Conservation (phyloP, 1,139 yeast genomes). For the Lizanozyma gosingica region DNA sequence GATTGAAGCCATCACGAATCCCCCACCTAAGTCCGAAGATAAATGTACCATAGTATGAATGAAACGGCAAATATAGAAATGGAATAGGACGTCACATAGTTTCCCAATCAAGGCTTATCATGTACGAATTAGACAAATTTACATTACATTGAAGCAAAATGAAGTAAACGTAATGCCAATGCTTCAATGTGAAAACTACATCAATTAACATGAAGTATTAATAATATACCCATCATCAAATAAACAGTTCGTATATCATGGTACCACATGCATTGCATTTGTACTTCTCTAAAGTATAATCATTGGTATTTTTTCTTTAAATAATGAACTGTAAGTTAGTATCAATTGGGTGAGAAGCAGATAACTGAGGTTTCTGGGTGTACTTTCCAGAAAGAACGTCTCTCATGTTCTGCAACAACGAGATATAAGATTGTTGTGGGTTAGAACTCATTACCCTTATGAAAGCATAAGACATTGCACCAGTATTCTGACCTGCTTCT, state of each 20-base stretch:
- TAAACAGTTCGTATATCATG: no score
- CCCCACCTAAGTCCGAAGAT: conserved; percentile 27
- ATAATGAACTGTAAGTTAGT: conserved; percentile 53
- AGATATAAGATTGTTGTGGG: conserved; percentile 69
- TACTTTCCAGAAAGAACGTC: conserved; percentile 58
- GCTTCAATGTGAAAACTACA: no score
- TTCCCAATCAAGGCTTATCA: no score
- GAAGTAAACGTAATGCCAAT: no score
- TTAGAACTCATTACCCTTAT: conserved; percentile 57
- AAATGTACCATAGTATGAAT: conserved; percentile 26
- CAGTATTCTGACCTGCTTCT: conserved; percentile 73
- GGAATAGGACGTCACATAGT: no score
- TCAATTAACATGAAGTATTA: no score
- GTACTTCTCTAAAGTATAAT: no score
- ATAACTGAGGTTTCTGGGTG: conserved; percentile 83
- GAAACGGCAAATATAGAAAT: background rate
- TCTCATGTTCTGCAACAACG: conserved; percentile 77
- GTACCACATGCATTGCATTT: no score
- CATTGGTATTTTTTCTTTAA: conserved; percentile 8
- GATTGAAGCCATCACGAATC: conserved; percentile 56
- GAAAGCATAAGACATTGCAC: conserved; percentile 94
- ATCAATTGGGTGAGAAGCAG: conserved; percentile 79
- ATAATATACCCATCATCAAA: no score
- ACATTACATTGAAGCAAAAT: no score
- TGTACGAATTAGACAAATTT: no score